Percentiles rank a stretch among this genome's conserved stretches.
Conservation (phyloP, 345 rosid species). For the Euphorbia pulcherrima region DNA sequence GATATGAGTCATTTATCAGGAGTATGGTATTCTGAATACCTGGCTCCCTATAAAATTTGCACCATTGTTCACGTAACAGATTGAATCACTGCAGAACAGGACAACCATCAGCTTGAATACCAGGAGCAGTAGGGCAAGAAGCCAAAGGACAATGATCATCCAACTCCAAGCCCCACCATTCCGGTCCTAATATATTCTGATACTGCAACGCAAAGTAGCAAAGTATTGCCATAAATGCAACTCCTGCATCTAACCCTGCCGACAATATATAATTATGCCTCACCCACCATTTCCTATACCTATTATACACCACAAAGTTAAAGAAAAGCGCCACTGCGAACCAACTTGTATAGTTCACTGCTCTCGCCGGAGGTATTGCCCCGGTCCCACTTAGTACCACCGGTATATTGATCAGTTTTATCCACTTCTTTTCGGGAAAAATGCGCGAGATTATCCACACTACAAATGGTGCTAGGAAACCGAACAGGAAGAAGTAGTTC, state of each 20-base stretch:
- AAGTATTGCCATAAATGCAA: slow-evolving; percentile 46
- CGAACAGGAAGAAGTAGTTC: slow-evolving; percentile 57
- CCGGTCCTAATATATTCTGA: slow-evolving; percentile 31
- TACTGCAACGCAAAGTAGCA: slow-evolving; percentile 36
- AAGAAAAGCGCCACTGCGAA: slow-evolving; percentile 15
- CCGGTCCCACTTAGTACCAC: slow-evolving; percentile 32
- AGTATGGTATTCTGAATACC: too few species aligned
- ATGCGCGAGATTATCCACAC: slow-evolving; percentile 38
- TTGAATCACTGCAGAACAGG: slow-evolving; percentile 30
- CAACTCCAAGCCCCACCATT: slow-evolving; percentile 51
- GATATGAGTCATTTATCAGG: too few species aligned
- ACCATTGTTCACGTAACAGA: too few species aligned
- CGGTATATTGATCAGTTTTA: slow-evolving; percentile 37
- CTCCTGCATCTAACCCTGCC: slow-evolving; percentile 53
- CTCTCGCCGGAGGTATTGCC: slow-evolving; percentile 12
- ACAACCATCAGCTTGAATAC: slow-evolving; percentile 37
- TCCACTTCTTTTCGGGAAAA: slow-evolving; percentile 44
- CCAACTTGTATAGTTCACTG: slow-evolving; percentile 22
- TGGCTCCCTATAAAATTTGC: too few species aligned
- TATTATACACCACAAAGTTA: slow-evolving; percentile 22
- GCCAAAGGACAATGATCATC: slow-evolving; percentile 49
- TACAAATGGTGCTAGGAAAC: slow-evolving; percentile 40
- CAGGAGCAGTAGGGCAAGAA: slow-evolving; percentile 41
- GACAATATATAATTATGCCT: slow-evolving; percentile 44
- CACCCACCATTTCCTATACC: slow-evolving; percentile 51